A percentile compares a stretch with the other conserved stretches of the same genome.
These are phyloP conservation scores for Abrus precatorius DNA, from an alignment of 306 rosid genomes.

Conservation along the genomic window DNA sequence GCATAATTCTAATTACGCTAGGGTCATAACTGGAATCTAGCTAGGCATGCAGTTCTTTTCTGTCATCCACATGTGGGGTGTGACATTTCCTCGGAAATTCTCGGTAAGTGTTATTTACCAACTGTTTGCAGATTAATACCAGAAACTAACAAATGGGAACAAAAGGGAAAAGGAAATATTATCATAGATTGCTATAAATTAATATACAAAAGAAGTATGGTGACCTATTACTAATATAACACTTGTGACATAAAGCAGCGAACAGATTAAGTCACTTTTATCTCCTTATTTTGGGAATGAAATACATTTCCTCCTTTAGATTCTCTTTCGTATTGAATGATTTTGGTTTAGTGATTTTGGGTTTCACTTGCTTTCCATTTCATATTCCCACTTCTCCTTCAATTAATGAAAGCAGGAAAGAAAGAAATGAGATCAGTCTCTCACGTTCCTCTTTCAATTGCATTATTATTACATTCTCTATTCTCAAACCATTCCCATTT, in stretches of 20 bases:
- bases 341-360: slow-evolving; percentile 3
- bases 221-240: not conserved
- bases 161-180: not conserved
- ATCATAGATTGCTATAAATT: slow-evolving; percentile 5
- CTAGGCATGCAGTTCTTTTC: slow-evolving; percentile 25
- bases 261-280: slow-evolving; percentile 36
- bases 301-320: slow-evolving; percentile 26
- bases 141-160: not conserved
- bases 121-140: slow-evolving; percentile 30
- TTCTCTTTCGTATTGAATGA: slow-evolving; percentile 26
- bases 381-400: not conserved
- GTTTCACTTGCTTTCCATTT: slow-evolving; percentile 41
- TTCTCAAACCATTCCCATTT: slow-evolving; percentile 28
- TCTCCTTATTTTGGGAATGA: slow-evolving; percentile 44
- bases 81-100: slow-evolving; percentile 59
- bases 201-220: not conserved
- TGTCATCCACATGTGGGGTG: slow-evolving; percentile 41
- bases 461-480: not conserved
- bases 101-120: slow-evolving; percentile 41
- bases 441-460: not conserved
- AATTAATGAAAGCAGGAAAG: slow-evolving; percentile 9
- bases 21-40: slow-evolving; percentile 43
- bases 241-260: not conserved
- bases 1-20: slow-evolving; percentile 16
- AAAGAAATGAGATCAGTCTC: not conserved